Conservation (phyloP, 2,329 filamentous ascomycete genomes). For the Penicillium verrucosum region DNA sequence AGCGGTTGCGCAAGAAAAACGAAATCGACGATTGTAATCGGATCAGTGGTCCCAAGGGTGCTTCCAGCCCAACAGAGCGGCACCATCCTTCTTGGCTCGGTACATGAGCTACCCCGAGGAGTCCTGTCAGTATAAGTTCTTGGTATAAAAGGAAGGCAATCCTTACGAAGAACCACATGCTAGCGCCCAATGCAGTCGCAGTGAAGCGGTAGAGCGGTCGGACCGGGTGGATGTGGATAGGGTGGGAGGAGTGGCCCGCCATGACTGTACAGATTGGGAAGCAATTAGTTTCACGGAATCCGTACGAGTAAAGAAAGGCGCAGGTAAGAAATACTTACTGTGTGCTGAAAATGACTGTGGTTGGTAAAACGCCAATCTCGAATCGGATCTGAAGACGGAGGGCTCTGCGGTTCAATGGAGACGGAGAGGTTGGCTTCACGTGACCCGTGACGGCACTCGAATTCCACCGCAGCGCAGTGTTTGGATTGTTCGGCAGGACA, state of each 20-base stretch:
- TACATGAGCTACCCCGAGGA: slow-evolving; percentile 72
- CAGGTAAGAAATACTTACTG: slow-evolving; percentile 14
- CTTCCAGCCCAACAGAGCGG: slow-evolving; percentile 85
- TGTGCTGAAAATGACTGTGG: slow-evolving; percentile 9
- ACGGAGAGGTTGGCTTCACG: slow-evolving; percentile 2
- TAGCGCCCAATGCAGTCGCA: slow-evolving; percentile 82
- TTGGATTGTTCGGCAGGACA: neutral
- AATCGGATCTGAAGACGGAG: slow-evolving; percentile 7
- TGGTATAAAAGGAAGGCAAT: neutral
- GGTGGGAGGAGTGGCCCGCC: slow-evolving; percentile 40
- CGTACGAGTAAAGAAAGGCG: neutral
- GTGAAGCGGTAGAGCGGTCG: slow-evolving; percentile 76
- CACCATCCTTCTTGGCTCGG: slow-evolving; percentile 92
- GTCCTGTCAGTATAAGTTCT: slow-evolving; percentile 18
- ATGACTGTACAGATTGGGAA: slow-evolving; percentile 26
- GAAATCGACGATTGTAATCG: slow-evolving; percentile 3
- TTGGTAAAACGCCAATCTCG: slow-evolving; percentile 7
- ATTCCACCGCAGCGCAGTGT: slow-evolving; percentile 1
- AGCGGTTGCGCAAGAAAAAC: neutral
- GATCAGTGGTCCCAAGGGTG: slow-evolving; percentile 92
- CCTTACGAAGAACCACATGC: slow-evolving; percentile 98
- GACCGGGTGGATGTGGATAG: slow-evolving; percentile 55
- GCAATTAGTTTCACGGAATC: neutral
- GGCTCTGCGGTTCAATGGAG: slow-evolving; percentile 7
- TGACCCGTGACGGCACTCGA: slow-evolving; percentile 10